Percentiles rank a stretch among this genome's conserved stretches.
These are phyloP conservation scores for Xylaria multiplex DNA, from an alignment of 2,329 filamentous ascomycete genomes.

Conservation along the genomic window DNA sequence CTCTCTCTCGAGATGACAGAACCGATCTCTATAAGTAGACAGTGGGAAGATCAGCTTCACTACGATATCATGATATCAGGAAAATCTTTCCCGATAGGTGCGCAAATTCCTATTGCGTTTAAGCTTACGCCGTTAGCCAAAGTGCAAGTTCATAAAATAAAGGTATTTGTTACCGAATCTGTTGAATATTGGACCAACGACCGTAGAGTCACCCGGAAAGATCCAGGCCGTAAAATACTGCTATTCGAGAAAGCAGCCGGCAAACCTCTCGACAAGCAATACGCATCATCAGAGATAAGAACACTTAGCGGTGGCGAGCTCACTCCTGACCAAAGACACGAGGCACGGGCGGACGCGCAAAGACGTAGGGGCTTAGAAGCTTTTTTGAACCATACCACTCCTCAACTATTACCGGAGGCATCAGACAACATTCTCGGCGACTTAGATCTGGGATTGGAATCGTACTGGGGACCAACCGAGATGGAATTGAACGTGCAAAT, in stretches of 20 bases:
- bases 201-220: constrained; percentile 84
- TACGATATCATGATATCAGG: constrained; percentile 97
- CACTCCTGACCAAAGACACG: constrained; percentile 57
- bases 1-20: constrained; percentile 90
- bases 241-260: constrained; percentile 90
- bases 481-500: constrained; percentile 95
- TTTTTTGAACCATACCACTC: constrained; percentile 52
- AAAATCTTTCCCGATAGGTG: constrained; percentile 90
- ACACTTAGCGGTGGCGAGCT: constrained; percentile 85
- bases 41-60: constrained; percentile 94
- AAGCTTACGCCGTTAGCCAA: constrained; percentile 93
- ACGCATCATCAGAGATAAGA: constrained; percentile 78
- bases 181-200: constrained; percentile 91
- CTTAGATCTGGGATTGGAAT: constrained; percentile 74
- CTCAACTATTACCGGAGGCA: constrained; percentile 60
- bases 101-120: constrained; percentile 90
- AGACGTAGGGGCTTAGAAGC: constrained; percentile 66
- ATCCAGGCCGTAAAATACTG: constrained; percentile 83
- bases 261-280: constrained; percentile 76
- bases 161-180: constrained; percentile 89
- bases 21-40: constrained; percentile 90
- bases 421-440: constrained; percentile 82
- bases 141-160: constrained; percentile 91
- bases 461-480: constrained; percentile 86
- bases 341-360: constrained; percentile 59